phyloP scores from a whole-genome alignment of 306 rosid species.

The Ammopiptanthus mongolicus region DNA sequence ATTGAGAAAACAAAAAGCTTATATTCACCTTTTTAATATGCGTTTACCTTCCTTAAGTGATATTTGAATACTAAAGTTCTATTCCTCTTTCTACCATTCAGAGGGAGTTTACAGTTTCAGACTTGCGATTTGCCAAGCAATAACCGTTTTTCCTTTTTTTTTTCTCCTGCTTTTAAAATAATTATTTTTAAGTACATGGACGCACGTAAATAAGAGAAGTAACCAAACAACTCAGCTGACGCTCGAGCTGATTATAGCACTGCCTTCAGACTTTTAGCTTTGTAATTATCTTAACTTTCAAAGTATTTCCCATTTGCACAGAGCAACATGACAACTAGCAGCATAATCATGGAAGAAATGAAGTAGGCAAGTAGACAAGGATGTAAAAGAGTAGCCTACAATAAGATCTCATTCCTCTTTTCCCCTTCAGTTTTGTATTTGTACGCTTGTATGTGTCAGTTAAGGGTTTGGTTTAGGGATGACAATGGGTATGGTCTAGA shows the following conservation, averaged over 20 bases:
- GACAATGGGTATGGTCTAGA: no score
- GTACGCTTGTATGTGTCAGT: neutral
- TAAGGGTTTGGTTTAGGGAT: neutral
- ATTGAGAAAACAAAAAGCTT: neutral
- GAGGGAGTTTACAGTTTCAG: neutral
- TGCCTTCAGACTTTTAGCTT: neutral
- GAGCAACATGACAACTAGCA: neutral
- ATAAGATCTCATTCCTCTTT: neutral
- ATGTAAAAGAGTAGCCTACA: slow-evolving; percentile 4
- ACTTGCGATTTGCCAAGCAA: no score
- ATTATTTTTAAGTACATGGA: no score
- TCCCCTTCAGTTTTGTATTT: slow-evolving; percentile 5
- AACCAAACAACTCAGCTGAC: no score
- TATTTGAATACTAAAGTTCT: neutral
- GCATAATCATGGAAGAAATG: neutral
- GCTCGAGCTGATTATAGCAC: no score
- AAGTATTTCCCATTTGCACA: neutral
- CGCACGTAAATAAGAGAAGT: no score
- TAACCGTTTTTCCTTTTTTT: no score
- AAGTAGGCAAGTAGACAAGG: neutral
- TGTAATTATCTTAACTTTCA: neutral
- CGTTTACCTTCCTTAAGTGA: neutral
- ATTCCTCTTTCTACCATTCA: neutral
- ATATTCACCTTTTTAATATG: neutral
- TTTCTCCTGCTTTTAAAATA: no score